phyloP scores from a whole-genome alignment of 2,329 filamentous ascomycete genomes.

The Aciculosporium take region DNA sequence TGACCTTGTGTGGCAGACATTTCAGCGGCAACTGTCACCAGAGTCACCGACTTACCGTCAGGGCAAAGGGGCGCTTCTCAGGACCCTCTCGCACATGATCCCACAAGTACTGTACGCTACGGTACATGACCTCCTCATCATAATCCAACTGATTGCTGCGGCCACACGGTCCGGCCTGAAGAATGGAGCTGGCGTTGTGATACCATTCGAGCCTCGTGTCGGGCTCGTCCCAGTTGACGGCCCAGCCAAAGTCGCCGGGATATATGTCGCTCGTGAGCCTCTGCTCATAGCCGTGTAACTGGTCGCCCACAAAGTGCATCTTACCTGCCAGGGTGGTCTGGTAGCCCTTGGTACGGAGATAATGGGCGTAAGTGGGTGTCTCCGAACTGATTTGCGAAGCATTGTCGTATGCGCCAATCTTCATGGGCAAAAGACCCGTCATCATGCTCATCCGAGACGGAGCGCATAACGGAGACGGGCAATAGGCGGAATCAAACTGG shows the following conservation, averaged over 20 bases:
- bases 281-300: slow-evolving; percentile 87
- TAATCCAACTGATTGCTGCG: slow-evolving; percentile 92
- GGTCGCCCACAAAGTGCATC: slow-evolving; percentile 95
- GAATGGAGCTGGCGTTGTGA: slow-evolving; percentile 86
- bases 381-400: slow-evolving; percentile 73
- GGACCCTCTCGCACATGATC: slow-evolving; percentile 74
- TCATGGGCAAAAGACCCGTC: slow-evolving; percentile 78
- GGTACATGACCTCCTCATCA: slow-evolving; percentile 92
- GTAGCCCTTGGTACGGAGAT: slow-evolving; percentile 71
- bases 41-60: slow-evolving; percentile 42
- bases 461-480: slow-evolving; percentile 82
- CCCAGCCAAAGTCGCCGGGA: slow-evolving; percentile 87
- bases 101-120: slow-evolving; percentile 77
- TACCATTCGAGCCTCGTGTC: slow-evolving; percentile 83
- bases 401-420: slow-evolving; percentile 87
- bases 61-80: slow-evolving; percentile 60
- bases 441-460: slow-evolving; percentile 92
- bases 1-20: not conserved
- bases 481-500: slow-evolving; percentile 88
- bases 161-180: slow-evolving; percentile 78
- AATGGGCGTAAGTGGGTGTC: slow-evolving; percentile 83
- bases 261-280: slow-evolving; percentile 92
- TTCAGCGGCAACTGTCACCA: not conserved
- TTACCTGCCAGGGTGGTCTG: slow-evolving; percentile 86
- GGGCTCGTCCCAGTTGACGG: slow-evolving; percentile 89